phyloP scores from a whole-genome alignment of 441 rosid species.

The Rhodomyrtus psidioides region DNA sequence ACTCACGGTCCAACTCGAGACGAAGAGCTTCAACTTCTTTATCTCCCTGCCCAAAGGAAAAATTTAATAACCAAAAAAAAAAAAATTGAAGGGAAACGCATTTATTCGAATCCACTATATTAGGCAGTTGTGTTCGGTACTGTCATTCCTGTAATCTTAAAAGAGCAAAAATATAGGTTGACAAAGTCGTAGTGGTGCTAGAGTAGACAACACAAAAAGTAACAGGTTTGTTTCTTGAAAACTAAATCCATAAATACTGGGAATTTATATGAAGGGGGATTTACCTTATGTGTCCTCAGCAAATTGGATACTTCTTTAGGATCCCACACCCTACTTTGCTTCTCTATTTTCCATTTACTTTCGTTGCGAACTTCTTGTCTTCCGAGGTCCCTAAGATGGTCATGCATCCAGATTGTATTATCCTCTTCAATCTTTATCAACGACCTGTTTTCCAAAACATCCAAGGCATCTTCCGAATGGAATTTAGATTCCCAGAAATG shows the following conservation, averaged over 20 bases:
- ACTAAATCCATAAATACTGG: too few species aligned
- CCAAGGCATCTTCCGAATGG: too few species aligned
- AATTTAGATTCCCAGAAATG: neutral
- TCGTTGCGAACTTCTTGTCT: neutral
- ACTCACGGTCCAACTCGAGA: accelerated
- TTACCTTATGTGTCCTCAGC: neutral
- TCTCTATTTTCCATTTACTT: neutral
- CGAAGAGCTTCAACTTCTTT: neutral
- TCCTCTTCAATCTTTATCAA: neutral
- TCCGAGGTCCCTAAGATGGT: neutral
- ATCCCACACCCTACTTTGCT: neutral
- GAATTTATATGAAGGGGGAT: accelerated
- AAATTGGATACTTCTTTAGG: neutral
- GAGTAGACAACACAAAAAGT: too few species aligned
- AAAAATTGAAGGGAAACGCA: neutral
- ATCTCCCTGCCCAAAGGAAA: neutral
- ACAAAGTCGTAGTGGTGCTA: too few species aligned
- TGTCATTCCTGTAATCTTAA: too few species aligned
- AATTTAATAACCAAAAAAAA: too few species aligned
- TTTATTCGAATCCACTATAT: neutral
- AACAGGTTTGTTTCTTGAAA: too few species aligned
- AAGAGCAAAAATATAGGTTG: too few species aligned
- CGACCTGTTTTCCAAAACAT: neutral
- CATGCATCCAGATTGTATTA: neutral
- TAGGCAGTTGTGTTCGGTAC: neutral